Evolutionary conservation across 176 grass and related monocot genomes (phyloP), one percentile per base, ranked within the genome.

Genomic region (Oryza coarctata): DNA sequence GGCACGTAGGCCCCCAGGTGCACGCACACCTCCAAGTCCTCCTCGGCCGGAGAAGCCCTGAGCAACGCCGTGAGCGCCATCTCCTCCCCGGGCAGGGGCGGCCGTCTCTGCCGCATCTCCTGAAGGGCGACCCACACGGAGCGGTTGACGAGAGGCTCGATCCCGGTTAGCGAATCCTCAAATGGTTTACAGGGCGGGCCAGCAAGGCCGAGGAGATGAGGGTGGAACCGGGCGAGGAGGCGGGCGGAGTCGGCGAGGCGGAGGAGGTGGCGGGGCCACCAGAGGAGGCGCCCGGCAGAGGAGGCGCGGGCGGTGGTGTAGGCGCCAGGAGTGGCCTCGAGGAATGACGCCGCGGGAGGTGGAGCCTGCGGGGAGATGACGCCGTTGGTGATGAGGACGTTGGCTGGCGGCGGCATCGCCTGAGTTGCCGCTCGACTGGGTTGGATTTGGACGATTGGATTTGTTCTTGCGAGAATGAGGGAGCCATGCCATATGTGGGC

Each of bases 191-290:
- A 44, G 5, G 57, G 61, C 29, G 65, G 77, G 18, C 12, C 13
- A 0, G 25, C 23, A 34, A 86, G 73, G 33, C 86, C 92, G 79
- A 98, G 76, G 12, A 94, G 81, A 63, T 81, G 68, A 3, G 95
- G 90, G 26, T 32, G 75, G 84, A 67, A 86, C 17, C 62, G 26
- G 44, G 84, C 84, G 35, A 95, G 88, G 57, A 91, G 73, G 29
- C 79, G 40, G 13, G 80, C 57, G 25, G 95, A 98, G 22, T 86
- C 71, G 30, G 84, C 62, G 75, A 98, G 95, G 32, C 90, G 92
- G 70, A 38, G 74, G 58, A 98, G 82, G 81, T 98, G 95, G 39
- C 92, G 90, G 0, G 88, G 83, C 92, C 92, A 98, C 86, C 91
- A 98, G 80, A 85, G 84, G 77, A 97, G 62, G 61, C 82, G 40